Percentiles rank a stretch among this genome's conserved stretches.
phyloP scores from a whole-genome alignment of 1,139 yeast species.

The Pichia sp. region DNA sequence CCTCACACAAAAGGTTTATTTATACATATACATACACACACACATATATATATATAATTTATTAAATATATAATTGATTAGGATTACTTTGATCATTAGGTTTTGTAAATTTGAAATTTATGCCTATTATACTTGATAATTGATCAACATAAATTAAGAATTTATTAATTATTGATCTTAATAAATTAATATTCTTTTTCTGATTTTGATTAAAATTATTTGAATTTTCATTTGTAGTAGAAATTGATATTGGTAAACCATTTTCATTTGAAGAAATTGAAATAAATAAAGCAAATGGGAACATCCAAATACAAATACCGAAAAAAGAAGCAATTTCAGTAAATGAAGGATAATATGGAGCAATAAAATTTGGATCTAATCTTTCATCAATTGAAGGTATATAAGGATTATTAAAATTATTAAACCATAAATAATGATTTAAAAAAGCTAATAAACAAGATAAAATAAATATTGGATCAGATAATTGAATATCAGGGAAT shows the following conservation, averaged over 20 bases:
- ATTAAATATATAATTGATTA: conserved; percentile 14
- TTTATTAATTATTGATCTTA: conserved; percentile 9
- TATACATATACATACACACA: background rate
- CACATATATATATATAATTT: background rate
- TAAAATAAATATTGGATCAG: conserved; percentile 62
- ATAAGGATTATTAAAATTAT: conserved; percentile 67
- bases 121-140: conserved; percentile 7
- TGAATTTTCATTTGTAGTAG: background rate
- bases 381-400: conserved; percentile 53
- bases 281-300: conserved; percentile 89
- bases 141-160: conserved; percentile 2
- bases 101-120: conserved; percentile 13
- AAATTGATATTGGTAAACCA: conserved; percentile 49
- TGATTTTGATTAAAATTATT: background rate
- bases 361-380: conserved; percentile 49
- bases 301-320: conserved; percentile 88
- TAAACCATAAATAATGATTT: conserved; percentile 89
- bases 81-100: conserved; percentile 14
- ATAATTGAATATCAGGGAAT: conserved; percentile 78
- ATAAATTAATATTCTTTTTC: conserved; percentile 12
- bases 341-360: conserved; percentile 74
- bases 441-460: conserved; percentile 69
- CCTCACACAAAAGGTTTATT: no score
- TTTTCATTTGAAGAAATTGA: conserved; percentile 91
- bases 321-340: conserved; percentile 90